phyloP scores from a whole-genome alignment of 306 rosid genomes.

The Arachis stenosperma region DNA sequence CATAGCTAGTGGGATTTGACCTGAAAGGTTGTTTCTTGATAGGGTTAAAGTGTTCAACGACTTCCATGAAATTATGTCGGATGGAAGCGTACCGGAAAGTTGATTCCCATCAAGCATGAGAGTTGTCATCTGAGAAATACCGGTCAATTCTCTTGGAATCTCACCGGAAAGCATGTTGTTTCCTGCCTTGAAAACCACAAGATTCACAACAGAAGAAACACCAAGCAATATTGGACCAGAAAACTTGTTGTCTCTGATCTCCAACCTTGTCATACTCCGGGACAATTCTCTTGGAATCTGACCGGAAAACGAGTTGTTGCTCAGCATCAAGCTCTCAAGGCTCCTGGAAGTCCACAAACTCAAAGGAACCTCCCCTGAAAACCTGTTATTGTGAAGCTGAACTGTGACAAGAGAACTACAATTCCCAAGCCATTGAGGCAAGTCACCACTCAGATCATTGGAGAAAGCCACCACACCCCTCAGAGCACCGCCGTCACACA shows the following conservation, averaged over 20 bases:
- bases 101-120: slow-evolving; percentile 65
- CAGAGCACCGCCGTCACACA: slow-evolving; percentile 62
- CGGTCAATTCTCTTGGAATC: slow-evolving; percentile 62
- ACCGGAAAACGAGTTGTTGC: slow-evolving; percentile 72
- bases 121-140: slow-evolving; percentile 53
- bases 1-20: slow-evolving; percentile 60
- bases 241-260: slow-evolving; percentile 67
- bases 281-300: slow-evolving; percentile 60
- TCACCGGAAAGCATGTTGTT: slow-evolving; percentile 68
- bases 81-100: slow-evolving; percentile 75
- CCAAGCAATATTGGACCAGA: slow-evolving; percentile 67
- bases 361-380: slow-evolving; percentile 72
- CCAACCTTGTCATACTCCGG: slow-evolving; percentile 60
- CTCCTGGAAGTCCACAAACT: slow-evolving; percentile 65
- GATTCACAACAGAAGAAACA: slow-evolving; percentile 45
- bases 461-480: slow-evolving; percentile 60
- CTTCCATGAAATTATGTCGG: slow-evolving; percentile 59
- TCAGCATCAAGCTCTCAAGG: slow-evolving; percentile 60
- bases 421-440: slow-evolving; percentile 65
- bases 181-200: slow-evolving; percentile 69
- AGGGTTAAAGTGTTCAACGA: slow-evolving; percentile 62
- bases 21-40: slow-evolving; percentile 69
- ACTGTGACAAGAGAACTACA: slow-evolving; percentile 54
- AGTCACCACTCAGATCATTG: slow-evolving; percentile 58
- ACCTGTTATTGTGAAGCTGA: slow-evolving; percentile 55